Evolutionary conservation across 2,329 filamentous ascomycete genomes (phyloP).

Genomic region (Exophiala xenobiotica): DNA sequence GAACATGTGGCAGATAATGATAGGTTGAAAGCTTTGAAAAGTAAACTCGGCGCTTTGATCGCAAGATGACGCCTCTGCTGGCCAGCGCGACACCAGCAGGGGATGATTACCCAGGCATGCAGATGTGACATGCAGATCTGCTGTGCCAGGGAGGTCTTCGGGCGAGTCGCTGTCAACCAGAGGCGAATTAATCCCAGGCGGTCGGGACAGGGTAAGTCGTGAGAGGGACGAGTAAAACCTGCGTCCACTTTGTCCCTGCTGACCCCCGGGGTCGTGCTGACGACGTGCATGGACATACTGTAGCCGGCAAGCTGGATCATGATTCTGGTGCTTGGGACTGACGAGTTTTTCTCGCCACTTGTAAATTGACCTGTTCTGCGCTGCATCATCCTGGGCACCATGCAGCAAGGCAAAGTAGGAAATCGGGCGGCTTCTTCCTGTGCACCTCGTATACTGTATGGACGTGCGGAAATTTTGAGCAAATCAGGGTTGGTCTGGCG

Average conservation of each 20-base stretch:
- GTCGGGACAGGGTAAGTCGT: background rate
- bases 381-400: background rate
- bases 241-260: background rate
- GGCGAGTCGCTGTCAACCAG: background rate
- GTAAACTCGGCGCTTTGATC: no score
- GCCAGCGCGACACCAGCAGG: no score
- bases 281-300: background rate
- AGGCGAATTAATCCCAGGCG: background rate
- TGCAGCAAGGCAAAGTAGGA: background rate
- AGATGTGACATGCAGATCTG: slow-evolving; percentile 1
- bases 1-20: slow-evolving; percentile 15
- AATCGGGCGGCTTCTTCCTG: background rate
- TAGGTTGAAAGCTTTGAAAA: slow-evolving; percentile 1
- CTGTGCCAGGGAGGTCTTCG: background rate
- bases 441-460: no score
- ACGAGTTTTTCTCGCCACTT: no score
- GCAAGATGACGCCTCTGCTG: no score
- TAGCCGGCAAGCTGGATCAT: no score
- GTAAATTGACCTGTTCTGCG: background rate
- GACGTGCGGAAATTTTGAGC: no score
- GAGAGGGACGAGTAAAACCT: no score
- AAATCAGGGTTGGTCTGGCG: no score
- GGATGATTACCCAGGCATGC: background rate
- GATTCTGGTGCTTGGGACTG: no score
- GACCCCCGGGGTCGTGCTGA: background rate